phyloP scores from a whole-genome alignment of 768 basidiomycete genomes.

The Inosperma sp. region DNA sequence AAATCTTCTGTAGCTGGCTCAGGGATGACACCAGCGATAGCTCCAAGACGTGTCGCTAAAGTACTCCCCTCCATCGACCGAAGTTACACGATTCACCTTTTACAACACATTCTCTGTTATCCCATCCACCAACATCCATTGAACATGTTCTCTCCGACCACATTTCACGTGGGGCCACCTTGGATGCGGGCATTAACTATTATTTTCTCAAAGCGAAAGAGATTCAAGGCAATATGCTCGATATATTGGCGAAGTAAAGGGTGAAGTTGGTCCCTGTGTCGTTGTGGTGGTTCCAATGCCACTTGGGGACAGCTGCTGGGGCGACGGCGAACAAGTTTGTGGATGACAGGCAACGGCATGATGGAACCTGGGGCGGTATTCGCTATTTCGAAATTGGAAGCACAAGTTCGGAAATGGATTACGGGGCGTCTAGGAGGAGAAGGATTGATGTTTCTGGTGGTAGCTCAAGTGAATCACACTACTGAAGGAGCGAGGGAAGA shows the following conservation, averaged over 20 bases:
- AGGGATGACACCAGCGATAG: not conserved
- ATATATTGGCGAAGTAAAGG: slow-evolving; percentile 83
- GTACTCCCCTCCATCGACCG: slow-evolving; percentile 9
- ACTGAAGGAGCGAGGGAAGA: slow-evolving; percentile 27
- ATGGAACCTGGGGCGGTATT: slow-evolving; percentile 77
- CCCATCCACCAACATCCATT: slow-evolving; percentile 15
- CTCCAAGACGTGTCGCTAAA: slow-evolving; percentile 7
- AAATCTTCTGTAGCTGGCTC: slow-evolving; percentile 8
- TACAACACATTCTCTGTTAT: slow-evolving; percentile 3
- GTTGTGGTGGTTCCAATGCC: slow-evolving; percentile 81
- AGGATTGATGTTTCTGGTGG: slow-evolving; percentile 33
- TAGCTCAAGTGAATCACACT: slow-evolving; percentile 20
- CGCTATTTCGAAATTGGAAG: slow-evolving; percentile 77
- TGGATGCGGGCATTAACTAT: slow-evolving; percentile 90
- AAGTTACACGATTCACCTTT: not conserved
- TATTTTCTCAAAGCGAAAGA: slow-evolving; percentile 73
- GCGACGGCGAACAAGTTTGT: slow-evolving; percentile 12
- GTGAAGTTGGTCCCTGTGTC: slow-evolving; percentile 82
- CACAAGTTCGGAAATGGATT: slow-evolving; percentile 51
- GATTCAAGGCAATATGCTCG: slow-evolving; percentile 84
- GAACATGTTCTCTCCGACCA: slow-evolving; percentile 14
- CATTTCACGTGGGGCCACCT: slow-evolving; percentile 57
- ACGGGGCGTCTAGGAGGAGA: slow-evolving; percentile 41
- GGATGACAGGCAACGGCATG: slow-evolving; percentile 77
- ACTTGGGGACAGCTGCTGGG: slow-evolving; percentile 37